A percentile compares a stretch with the other conserved stretches of the same genome.
phyloP scores from a whole-genome alignment of 208 protist genomes.

The Balamuthia mandrillaris region DNA sequence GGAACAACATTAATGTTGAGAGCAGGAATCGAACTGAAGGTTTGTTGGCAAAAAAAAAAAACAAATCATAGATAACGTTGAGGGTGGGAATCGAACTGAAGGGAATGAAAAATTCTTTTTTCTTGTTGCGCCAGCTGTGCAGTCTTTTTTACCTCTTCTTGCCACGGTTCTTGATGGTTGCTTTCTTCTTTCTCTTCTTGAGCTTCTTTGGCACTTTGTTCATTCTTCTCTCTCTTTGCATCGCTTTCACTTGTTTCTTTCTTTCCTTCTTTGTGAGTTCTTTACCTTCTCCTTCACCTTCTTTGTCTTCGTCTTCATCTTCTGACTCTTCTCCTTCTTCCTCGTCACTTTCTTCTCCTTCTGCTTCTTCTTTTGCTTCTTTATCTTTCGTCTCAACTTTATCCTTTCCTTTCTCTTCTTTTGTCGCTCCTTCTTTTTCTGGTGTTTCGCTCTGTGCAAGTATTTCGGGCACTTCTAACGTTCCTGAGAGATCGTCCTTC shows the following conservation, averaged over 20 bases:
- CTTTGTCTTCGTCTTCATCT: background rate
- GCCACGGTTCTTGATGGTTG: conserved; percentile 20
- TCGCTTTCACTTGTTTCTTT: background rate
- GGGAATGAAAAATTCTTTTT: background rate
- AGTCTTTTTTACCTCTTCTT: conserved; percentile 14
- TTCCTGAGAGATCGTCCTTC: background rate
- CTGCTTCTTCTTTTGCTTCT: background rate
- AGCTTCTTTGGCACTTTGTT: background rate
- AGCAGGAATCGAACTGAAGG: background rate
- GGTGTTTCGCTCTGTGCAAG: background rate
- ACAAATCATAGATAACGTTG: background rate
- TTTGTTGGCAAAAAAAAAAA: background rate
- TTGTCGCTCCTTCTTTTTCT: background rate
- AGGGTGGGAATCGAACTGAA: background rate
- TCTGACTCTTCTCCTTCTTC: background rate
- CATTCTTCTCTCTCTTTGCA: background rate
- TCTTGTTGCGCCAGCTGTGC: conserved; percentile 17
- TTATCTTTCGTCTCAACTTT: background rate
- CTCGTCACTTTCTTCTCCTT: background rate
- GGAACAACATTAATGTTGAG: background rate
- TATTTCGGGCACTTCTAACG: background rate
- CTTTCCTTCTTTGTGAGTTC: background rate
- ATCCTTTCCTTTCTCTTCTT: background rate
- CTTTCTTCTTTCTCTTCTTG: conserved; percentile 30
- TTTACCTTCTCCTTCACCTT: background rate